Evolutionary conservation across 176 grass and related monocot genomes (phyloP), one percentile per base, ranked within the genome.

Genomic region (Musa schizocarpa): DNA sequence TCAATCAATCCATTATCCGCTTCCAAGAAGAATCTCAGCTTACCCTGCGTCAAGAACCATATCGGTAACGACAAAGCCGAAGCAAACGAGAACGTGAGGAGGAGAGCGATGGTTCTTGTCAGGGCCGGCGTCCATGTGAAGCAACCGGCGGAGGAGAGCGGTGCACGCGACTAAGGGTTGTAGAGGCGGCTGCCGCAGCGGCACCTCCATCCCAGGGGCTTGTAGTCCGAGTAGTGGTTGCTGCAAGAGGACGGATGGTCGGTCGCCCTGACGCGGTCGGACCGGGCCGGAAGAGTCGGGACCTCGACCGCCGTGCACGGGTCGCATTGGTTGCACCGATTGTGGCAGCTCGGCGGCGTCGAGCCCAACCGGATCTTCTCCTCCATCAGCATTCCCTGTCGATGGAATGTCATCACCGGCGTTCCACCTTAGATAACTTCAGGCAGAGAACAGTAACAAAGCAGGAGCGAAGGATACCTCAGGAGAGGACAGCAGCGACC

Each of bases 191-290:
- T 71, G 71, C 88, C 72, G 81, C 91, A 95, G 58, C 72, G 85
- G 81, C 91, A 95, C 71, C 90, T 88, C 91, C 91, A 95, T 70
- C 91, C 88, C 10, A 90, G 76, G 29, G 88, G 91, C 69, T 95
- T 95, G 85, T 90, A 95, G 68, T 90, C 79, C 53, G 91, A 83
- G 67, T 80, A 79, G 77, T 73, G 71, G 9, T 29, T 73, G 71
- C 20, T 54, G 71, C 16, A 23, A 27, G 50, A 51, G 62, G 52
- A 78, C 74, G 21, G 71, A 43, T 43, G 34, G 85, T 24, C 54
- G 57, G 53, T 73, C 24, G 14, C 53, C 7, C 26, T 19, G 54
- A 78, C 64, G 3, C 66, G 50, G 26, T 61, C 56, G 13, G 83
- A 68, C 55, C 80, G 20, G 9, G 54, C 79, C 1, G 90, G 76